phyloP scores from a whole-genome alignment of 805 yeast genomes.

The Saturnispora silvae region DNA sequence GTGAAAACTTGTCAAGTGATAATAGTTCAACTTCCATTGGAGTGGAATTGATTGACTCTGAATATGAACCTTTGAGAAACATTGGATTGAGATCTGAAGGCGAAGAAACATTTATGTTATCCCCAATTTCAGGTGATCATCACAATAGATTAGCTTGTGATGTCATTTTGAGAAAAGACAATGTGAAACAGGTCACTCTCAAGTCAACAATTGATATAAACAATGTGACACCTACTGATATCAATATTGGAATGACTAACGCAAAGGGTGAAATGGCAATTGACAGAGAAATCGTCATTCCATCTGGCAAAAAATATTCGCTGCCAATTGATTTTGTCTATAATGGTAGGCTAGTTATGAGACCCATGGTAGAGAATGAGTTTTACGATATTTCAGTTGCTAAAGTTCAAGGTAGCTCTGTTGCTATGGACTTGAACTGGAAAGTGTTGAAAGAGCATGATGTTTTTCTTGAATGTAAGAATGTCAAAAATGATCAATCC shows the following conservation, averaged over 20 bases:
- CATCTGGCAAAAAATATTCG: constrained; percentile 49
- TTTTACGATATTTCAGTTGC: constrained; percentile 61
- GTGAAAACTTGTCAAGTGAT: constrained; percentile 69
- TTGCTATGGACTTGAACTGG: constrained; percentile 43
- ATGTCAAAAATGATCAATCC: constrained; percentile 27
- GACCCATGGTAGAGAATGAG: constrained; percentile 44
- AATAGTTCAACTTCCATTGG: constrained; percentile 52
- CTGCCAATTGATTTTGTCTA: constrained; percentile 68
- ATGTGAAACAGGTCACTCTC: constrained; percentile 67
- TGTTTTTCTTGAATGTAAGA: constrained; percentile 49
- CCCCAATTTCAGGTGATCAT: constrained; percentile 39
- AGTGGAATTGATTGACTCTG: constrained; percentile 45
- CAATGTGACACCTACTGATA: constrained; percentile 54
- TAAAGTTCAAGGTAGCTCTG: constrained; percentile 17
- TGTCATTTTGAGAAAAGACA: constrained; percentile 57
- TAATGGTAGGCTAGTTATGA: constrained; percentile 42
- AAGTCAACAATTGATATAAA: constrained; percentile 64
- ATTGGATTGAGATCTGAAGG: constrained; percentile 76
- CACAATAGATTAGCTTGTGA: constrained; percentile 72
- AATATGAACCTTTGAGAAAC: constrained; percentile 41
- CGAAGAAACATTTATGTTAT: constrained; percentile 58
- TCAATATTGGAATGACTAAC: constrained; percentile 32
- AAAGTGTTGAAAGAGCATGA: constrained; percentile 39
- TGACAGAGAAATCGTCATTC: constrained; percentile 30
- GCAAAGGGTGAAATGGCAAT: constrained; percentile 24